phyloP scores from a whole-genome alignment of 495 filamentous ascomycete species.

The Penicillium herquei region DNA sequence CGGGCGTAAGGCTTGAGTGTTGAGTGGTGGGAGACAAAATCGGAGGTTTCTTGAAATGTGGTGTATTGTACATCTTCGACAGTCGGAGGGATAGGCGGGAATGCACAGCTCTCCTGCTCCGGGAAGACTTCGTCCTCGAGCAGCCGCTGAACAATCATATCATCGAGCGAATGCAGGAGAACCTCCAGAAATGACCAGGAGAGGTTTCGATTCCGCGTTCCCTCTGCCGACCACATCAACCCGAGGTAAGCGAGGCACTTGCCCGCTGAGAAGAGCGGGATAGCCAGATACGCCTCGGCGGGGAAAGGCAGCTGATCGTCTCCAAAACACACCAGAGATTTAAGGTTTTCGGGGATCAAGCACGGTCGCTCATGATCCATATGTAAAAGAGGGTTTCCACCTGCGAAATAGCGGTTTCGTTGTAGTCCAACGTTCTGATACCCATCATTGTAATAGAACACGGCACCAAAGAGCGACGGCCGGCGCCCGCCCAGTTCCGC shows the following conservation, averaged over 20 bases:
- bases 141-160: conserved; percentile 62
- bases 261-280: conserved; percentile 69
- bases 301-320: conserved; percentile 59
- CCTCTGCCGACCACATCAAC: conserved; percentile 69
- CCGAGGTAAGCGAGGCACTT: conserved; percentile 76
- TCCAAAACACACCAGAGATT: conserved; percentile 57
- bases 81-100: conserved; percentile 21
- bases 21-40: conserved; percentile 51
- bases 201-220: conserved; percentile 52
- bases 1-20: conserved; percentile 73
- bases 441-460: conserved; percentile 69
- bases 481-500: conserved; percentile 39
- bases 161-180: conserved; percentile 74
- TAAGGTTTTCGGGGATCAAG: conserved; percentile 63
- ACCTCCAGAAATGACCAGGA: conserved; percentile 73
- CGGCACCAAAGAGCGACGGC: conserved; percentile 64
- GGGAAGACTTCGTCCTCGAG: conserved; percentile 11
- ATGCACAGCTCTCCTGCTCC: conserved; percentile 4
- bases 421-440: conserved; percentile 51
- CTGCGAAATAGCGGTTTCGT: conserved; percentile 63
- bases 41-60: conserved; percentile 19
- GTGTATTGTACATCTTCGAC: conserved; percentile 33
- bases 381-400: conserved; percentile 61
- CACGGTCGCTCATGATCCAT: conserved; percentile 77
- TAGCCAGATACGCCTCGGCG: conserved; percentile 67